Evolutionary conservation across 2,329 filamentous ascomycete genomes (phyloP), one percentile per base, ranked within the genome.

Genomic region (Neopestalotiopsis clavispora): DNA sequence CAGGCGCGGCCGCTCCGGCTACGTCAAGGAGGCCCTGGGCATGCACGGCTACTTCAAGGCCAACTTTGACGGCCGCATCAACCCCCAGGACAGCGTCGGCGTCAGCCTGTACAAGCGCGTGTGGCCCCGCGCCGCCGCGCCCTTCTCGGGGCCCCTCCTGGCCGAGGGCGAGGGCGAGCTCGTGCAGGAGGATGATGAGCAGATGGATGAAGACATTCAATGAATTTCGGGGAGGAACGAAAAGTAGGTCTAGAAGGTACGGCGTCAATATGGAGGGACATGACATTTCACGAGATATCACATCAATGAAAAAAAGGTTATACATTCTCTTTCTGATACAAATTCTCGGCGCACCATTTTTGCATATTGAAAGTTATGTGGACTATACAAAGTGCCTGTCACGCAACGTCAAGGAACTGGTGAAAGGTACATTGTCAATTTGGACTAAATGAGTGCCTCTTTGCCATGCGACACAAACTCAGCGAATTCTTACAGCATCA

Each of bases 41-140:
- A 99, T 96, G 45, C 96, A 99, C 81, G 96, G 96, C n/a, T 99
- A 99, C 84, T 98, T 98, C 88, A 99, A 99, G 86, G 96, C 96
- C 13, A 98, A 92, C 1, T 99, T 99, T 83, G 97, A 99, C 79
- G 94, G 91, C 13, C 93, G 92, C 78, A 95, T 99, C 80, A 98
- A 98, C 80, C 95, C 96, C 1, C 93, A 98, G 82, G 96, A 99
- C 82, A 91, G 94, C 3, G 90, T 99, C 61, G 96, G 94, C 64
- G 92, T 98, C 71, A 97, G 94, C 82, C 78, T 96, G 76, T 96
- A 95, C 78, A 96, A 96, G 87, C 84, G 93, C 28, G 90, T 95
- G 70, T 96, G 91, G 87, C 96, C 96, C 7, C 86, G 95, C 69
- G 86, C 85, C 71, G 90, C 94, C 20, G 77, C 77, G 60, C 81